phyloP scores from a whole-genome alignment of 768 basidiomycete genomes.

The Hortiboletus flavorubellus region DNA sequence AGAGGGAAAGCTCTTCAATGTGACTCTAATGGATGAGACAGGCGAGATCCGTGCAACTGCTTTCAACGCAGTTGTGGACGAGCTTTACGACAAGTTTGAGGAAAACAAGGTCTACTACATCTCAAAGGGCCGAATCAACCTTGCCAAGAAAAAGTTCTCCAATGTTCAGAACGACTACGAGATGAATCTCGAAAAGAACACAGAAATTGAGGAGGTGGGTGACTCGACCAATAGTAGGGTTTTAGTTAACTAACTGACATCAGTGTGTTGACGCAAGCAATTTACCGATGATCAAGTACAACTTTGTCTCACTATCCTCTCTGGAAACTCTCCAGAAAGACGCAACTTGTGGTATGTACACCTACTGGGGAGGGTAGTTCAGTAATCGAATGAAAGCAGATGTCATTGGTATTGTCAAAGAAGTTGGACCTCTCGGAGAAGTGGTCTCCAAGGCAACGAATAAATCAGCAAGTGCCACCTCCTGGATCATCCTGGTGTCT shows the following conservation, averaged over 20 bases:
- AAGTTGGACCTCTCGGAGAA: constrained; percentile 62
- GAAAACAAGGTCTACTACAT: constrained; percentile 93
- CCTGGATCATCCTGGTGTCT: constrained; percentile 1
- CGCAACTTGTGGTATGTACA: constrained; percentile 67
- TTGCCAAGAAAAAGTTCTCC: constrained; percentile 96
- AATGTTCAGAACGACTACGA: constrained; percentile 92
- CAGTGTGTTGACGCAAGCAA: constrained; percentile 81
- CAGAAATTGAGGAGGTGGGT: constrained; percentile 80
- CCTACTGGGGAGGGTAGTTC: not conserved
- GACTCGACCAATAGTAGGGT: not conserved
- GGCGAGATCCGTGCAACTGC: constrained; percentile 89
- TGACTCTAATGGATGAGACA: constrained; percentile 92
- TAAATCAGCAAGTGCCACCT: constrained; percentile 43
- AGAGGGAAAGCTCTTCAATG: constrained; percentile 92
- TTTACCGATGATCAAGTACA: constrained; percentile 81
- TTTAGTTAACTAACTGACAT: constrained; percentile 4
- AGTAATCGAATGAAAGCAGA: constrained; percentile 44
- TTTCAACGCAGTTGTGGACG: constrained; percentile 84
- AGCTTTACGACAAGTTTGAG: constrained; percentile 77
- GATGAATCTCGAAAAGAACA: constrained; percentile 76
- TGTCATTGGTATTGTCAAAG: constrained; percentile 84
- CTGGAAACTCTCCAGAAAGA: constrained; percentile 72
- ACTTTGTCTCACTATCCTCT: constrained; percentile 63
- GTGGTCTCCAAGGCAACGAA: constrained; percentile 73
- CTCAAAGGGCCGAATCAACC: constrained; percentile 86